Base-by-base conservation (phyloP, 495 filamentous ascomycete species). In the Cladorrhinum samala region DNA sequence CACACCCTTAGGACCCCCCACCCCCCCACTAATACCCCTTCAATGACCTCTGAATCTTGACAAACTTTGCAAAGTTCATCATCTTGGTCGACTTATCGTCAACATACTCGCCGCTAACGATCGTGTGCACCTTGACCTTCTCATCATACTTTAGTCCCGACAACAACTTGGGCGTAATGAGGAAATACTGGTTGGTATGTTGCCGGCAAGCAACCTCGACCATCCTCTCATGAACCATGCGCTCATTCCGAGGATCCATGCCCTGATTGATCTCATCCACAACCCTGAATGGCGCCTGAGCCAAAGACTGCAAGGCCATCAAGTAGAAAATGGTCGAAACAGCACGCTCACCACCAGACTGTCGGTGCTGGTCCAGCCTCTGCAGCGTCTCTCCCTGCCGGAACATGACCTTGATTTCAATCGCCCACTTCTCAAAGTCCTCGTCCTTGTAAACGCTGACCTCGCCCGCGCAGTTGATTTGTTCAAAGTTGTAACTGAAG, bases 241-340 rank as follows among this genome's bases (percentile, higher is more conserved):
- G 83, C 72, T 98, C 93, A 70, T 98, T 98, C 41, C 94, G 83
- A 19, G 94, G 92, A 70, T 98, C 93, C 93, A 98, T 98, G 55
- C 93, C 93, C 73, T 98, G 93, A 62, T 98, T 98, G 73, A 98
- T 98, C 71, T 98, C 93, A 72, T 98, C 93, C 50, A 99, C 93
- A 38, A 97, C 93, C 49, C 93, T 91, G 84, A 99, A 99, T n/a
- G 93, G 93, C 2, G 89, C 87, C 57, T 89, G 88, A 2, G 93
- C 91, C 58, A 97, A 84, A 16, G 88, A 87, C 68, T 99, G 93
- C 8, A 99, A 80, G 1, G 94, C 88, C 92, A 99, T 97, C 55
- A 99, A 88, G 70, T 96, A 99, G 79, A 96, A 99, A 65, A 99
- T 95, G 2, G 93, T 99, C 25, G 87, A 91, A 27, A 99, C 93